Percentiles rank a stretch among this genome's conserved stretches.
These are phyloP conservation scores for Myriangium duriaei DNA, from an alignment of 2,329 filamentous ascomycete species.

Conservation along the genomic window DNA sequence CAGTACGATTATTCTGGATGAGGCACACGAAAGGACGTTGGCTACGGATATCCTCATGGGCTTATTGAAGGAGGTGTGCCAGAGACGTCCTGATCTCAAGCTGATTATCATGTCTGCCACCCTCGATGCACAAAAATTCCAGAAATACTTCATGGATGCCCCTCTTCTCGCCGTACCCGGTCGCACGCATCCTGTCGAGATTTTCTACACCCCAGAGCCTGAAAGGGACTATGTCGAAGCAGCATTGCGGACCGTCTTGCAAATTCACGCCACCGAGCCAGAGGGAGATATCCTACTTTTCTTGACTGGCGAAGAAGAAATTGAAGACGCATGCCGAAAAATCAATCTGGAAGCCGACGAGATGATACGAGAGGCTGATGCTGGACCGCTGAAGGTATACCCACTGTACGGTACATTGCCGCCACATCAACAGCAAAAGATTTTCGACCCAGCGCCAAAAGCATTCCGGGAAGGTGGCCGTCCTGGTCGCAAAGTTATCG, in stretches of 20 bases:
- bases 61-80: conserved; percentile 78
- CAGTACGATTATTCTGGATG: conserved; percentile 95
- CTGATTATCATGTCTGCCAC: conserved; percentile 99
- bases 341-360: conserved; percentile 85
- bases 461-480: conserved; percentile 62
- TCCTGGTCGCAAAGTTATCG: conserved; percentile 84
- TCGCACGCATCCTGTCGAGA: conserved; percentile 90
- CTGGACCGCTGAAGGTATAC: conserved; percentile 80
- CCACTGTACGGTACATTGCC: conserved; percentile 89
- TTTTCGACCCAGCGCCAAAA: conserved; percentile 79
- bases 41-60: conserved; percentile 97
- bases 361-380: conserved; percentile 79
- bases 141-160: conserved; percentile 90
- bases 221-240: conserved; percentile 96
- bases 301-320: conserved; percentile 95
- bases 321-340: conserved; percentile 89
- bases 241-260: conserved; percentile 82
- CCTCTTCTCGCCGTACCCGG: conserved; percentile 88
- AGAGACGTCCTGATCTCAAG: conserved; percentile 77
- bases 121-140: conserved; percentile 94
- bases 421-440: conserved; percentile 83
- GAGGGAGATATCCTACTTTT: conserved; percentile 92
- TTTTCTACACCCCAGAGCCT: conserved; percentile 94
- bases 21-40: conserved; percentile 94
- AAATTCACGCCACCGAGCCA: conserved; percentile 86